These are phyloP conservation scores for Antitrichia curtipendula DNA, from an alignment of 225 moss, liverwort and hornwort genomes.

Conservation along the genomic window DNA sequence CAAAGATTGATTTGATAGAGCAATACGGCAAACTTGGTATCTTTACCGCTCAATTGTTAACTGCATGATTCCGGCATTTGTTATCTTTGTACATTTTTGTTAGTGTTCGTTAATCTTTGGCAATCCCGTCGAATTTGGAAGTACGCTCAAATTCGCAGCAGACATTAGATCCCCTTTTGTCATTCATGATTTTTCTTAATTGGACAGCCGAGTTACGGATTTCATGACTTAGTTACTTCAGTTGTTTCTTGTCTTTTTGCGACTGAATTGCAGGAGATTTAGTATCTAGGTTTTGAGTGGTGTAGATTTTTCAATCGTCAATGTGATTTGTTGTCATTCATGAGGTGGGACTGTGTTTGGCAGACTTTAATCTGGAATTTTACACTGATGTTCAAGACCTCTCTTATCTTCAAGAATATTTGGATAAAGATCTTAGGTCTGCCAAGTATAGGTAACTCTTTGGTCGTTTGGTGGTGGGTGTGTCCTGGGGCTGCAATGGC, in stretches of 20 bases:
- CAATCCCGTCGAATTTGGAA: neutral
- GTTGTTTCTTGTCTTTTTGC: neutral
- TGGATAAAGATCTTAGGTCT: conserved; percentile 60
- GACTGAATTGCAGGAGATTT: neutral
- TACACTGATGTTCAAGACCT: conserved; percentile 97
- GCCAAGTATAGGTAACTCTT: conserved; percentile 51
- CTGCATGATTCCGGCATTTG: neutral
- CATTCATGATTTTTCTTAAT: neutral
- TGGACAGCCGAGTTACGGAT: neutral
- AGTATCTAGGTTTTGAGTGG: neutral
- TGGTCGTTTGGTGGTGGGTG: neutral
- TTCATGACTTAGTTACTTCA: neutral
- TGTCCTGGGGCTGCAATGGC: neutral
- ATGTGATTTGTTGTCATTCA: neutral
- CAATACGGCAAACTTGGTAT: conserved; percentile 99
- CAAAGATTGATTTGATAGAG: conserved; percentile 97
- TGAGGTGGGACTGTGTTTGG: neutral
- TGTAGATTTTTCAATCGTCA: neutral
- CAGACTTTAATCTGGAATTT: conserved; percentile 95
- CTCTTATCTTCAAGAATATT: conserved; percentile 65
- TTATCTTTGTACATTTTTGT: neutral
- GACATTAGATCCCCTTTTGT: neutral
- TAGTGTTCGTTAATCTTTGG: neutral
- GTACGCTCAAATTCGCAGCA: neutral
- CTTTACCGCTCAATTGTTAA: neutral